These are phyloP conservation scores for Coemansia sp. DNA, from an alignment of 192 early-diverging fungal genomes.

Conservation along the genomic window DNA sequence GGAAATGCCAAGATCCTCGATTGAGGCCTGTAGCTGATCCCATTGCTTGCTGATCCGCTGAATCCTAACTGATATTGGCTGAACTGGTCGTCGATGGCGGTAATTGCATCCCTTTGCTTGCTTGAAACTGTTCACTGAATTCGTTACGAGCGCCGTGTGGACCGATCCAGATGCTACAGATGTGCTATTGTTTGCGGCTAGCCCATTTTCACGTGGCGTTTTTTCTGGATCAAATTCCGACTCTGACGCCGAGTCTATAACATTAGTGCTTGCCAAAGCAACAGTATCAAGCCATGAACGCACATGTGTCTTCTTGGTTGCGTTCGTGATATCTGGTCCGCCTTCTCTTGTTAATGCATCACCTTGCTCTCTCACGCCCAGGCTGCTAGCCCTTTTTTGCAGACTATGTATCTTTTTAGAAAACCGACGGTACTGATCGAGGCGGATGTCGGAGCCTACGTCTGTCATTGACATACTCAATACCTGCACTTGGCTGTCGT, in stretches of 20 bases:
- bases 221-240: conserved; percentile 7
- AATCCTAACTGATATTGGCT: conserved; percentile 25
- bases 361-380: not conserved
- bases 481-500: not conserved
- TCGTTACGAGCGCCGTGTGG: not conserved
- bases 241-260: conserved; percentile 1
- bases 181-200: not conserved
- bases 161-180: not conserved
- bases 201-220: not conserved
- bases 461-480: not conserved
- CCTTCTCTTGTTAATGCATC: not conserved
- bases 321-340: not conserved
- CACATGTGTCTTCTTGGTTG: conserved; percentile 3
- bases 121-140: not conserved
- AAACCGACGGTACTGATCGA: not conserved
- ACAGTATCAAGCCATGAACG: not conserved
- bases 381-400: not conserved
- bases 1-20: conserved; percentile 11
- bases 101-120: not conserved
- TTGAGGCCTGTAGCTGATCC: conserved; percentile 11
- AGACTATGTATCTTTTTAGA: conserved; percentile 2
- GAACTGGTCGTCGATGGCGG: conserved; percentile 19
- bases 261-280: not conserved
- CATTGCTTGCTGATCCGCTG: conserved; percentile 29
- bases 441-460: not conserved